These are phyloP conservation scores for Claviceps capensis DNA, from an alignment of 2,329 filamentous ascomycete species.

Conservation along the genomic window DNA sequence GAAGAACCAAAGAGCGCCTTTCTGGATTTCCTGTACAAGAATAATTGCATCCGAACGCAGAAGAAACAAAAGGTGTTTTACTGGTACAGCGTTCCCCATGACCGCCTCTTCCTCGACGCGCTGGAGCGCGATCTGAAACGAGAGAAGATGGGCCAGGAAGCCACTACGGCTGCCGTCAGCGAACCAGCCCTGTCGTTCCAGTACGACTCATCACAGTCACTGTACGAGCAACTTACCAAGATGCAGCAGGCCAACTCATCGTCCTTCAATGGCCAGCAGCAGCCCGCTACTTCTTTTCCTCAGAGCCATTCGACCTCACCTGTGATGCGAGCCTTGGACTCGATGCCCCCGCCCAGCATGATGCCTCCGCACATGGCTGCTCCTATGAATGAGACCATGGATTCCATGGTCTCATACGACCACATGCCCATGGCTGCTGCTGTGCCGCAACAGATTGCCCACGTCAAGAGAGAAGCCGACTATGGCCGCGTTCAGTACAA, in stretches of 20 bases:
- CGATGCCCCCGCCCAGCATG: slow-evolving; percentile 86
- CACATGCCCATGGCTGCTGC: slow-evolving; percentile 56
- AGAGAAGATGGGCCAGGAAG: slow-evolving; percentile 98
- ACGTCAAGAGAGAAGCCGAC: slow-evolving; percentile 82
- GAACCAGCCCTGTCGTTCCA: slow-evolving; percentile 97
- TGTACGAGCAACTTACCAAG: slow-evolving; percentile 98
- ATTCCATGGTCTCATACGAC: slow-evolving; percentile 58
- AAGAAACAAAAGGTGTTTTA: slow-evolving; percentile 99
- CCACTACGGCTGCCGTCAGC: slow-evolving; percentile 90
- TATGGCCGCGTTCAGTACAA: slow-evolving; percentile 76
- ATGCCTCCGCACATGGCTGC: slow-evolving; percentile 43
- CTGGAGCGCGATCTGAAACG: slow-evolving; percentile 94
- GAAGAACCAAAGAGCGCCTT: slow-evolving; percentile 98
- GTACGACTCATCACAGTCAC: slow-evolving; percentile 96
- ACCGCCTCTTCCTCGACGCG: slow-evolving; percentile 92
- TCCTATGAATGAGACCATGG: slow-evolving; percentile 50
- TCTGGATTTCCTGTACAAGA: slow-evolving; percentile 98
- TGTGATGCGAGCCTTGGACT: slow-evolving; percentile 78
- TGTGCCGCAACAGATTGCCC: slow-evolving; percentile 48
- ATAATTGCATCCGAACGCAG: slow-evolving; percentile 98
- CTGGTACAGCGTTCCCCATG: slow-evolving; percentile 98
- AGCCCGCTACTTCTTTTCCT: slow-evolving; percentile 45
- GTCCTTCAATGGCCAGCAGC: slow-evolving; percentile 77
- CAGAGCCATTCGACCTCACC: slow-evolving; percentile 78
- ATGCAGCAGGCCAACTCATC: slow-evolving; percentile 97